Evolutionary conservation across 1,284 basidiomycete species (phyloP), one percentile per base, ranked within the genome.

Genomic region (Phlebopus sp.): DNA sequence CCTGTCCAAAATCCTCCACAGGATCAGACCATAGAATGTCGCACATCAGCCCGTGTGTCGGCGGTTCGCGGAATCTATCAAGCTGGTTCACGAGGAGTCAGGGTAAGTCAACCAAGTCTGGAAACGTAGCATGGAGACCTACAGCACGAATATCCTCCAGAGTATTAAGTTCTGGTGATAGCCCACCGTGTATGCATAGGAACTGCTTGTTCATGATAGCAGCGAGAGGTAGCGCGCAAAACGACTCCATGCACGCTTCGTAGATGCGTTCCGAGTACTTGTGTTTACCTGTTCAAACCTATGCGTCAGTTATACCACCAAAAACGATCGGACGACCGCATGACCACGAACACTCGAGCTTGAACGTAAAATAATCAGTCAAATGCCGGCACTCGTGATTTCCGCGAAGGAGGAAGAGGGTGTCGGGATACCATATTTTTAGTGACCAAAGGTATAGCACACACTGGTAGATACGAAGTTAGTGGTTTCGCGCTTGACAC

Each of bases 141-240:
- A 91, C 90, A 18, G 72, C 73, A 38, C 90, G 82, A 47, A 97
- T 79, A 68, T 97, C 93, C 56, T 97, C 93, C 38, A 97, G 78
- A 1, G 92, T 95, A 60, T 91, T 84, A 32, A 97, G 72, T 63
- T 97, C 93, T 0, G 93, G 93, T 0, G 89, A 92, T 23, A 97
- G 77, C 35, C 93, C 94, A 46, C 93, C 93, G 59, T 97, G 93
- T 51, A 97, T 94, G 69, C 94, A 97, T 53, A 97, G 74, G 72
- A 97, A 97, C 68, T 97, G 93, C 71, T 96, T 96, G 78, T 97
- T 97, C 91, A 97, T 95, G 64, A 97, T 73, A 14, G 93, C 94
- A 0, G 93, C 93, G 1, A 97, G 79, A 1, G 94, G 94, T 2
- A 97, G 76, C 3, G 89, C 82, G 69, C 93, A 96, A 75, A 97